These are phyloP conservation scores for Amoeboaphelidium occidentale DNA, from an alignment of 371 early-diverging fungal species.

Conservation along the genomic window DNA sequence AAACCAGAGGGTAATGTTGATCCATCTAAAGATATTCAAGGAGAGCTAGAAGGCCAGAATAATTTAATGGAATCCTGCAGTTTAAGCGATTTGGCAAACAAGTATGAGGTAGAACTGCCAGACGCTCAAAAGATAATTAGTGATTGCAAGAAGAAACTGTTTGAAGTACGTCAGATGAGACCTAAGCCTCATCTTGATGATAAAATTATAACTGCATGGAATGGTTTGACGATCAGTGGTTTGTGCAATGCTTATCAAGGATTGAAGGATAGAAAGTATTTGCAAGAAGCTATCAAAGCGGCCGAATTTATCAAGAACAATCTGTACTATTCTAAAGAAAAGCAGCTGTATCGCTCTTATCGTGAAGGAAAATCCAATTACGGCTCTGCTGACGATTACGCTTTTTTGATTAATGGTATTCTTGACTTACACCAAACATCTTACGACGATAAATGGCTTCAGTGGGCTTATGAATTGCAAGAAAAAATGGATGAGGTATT, in stretches of 20 bases:
- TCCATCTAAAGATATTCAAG: slow-evolving; percentile 26
- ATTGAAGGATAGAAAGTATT: slow-evolving; percentile 5
- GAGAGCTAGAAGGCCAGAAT: slow-evolving; percentile 30
- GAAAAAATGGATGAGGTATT: slow-evolving; percentile 24
- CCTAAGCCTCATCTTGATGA: slow-evolving; percentile 37
- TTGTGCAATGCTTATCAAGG: background rate
- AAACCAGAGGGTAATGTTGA: slow-evolving; percentile 27
- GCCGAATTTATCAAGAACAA: slow-evolving; percentile 22
- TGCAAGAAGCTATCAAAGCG: slow-evolving; percentile 17
- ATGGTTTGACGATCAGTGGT: slow-evolving; percentile 10
- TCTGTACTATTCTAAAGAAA: slow-evolving; percentile 14
- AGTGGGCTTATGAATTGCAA: slow-evolving; percentile 30
- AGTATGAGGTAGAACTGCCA: slow-evolving; percentile 9
- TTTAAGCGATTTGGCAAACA: slow-evolving; percentile 17
- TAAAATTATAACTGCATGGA: slow-evolving; percentile 15
- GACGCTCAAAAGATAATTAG: slow-evolving; percentile 12
- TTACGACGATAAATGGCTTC: slow-evolving; percentile 22
- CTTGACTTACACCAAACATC: slow-evolving; percentile 30
- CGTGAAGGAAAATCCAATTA: slow-evolving; percentile 20
- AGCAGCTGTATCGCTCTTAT: slow-evolving; percentile 18
- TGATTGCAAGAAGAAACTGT: slow-evolving; percentile 13
- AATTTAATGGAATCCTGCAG: slow-evolving; percentile 19
- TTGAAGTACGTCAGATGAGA: slow-evolving; percentile 18
- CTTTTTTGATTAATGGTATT: slow-evolving; percentile 15
- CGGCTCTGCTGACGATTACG: slow-evolving; percentile 36